phyloP scores from a whole-genome alignment of 176 grass and related monocot species.

The Themeda triandra region DNA sequence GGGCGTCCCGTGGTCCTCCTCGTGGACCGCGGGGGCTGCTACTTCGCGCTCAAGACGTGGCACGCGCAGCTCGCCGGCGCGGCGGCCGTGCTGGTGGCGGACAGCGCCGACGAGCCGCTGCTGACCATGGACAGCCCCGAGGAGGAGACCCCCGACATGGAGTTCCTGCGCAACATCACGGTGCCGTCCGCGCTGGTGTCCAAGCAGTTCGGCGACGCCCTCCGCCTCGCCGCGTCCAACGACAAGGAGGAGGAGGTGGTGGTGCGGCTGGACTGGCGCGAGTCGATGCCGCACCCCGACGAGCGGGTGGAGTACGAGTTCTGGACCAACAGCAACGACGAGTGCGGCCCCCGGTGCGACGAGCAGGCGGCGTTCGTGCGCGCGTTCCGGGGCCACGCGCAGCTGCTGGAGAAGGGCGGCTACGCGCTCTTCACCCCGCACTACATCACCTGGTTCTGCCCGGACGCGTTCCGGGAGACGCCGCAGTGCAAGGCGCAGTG shows the following conservation, averaged over 20 bases:
- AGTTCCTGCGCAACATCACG: constrained; percentile 66
- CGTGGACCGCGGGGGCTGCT: constrained; percentile 91
- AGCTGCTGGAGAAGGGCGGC: constrained; percentile 65
- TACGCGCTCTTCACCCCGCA: constrained; percentile 78
- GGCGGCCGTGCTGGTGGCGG: constrained; percentile 77
- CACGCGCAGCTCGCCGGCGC: constrained; percentile 76
- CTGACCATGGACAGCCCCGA: constrained; percentile 85
- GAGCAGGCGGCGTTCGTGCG: constrained; percentile 71
- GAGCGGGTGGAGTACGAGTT: constrained; percentile 93
- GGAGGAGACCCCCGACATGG: constrained; percentile 51
- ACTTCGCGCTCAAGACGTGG: constrained; percentile 96
- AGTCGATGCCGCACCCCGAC: constrained; percentile 91
- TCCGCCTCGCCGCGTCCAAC: constrained; percentile 1
- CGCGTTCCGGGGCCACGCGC: constrained; percentile 74
- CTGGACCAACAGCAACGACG: constrained; percentile 98
- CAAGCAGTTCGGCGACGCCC: constrained; percentile 40
- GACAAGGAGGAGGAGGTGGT: constrained; percentile 38
- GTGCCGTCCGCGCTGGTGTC: constrained; percentile 70
- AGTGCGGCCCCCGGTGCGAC: constrained; percentile 74
- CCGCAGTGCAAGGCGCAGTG: constrained; percentile 76
- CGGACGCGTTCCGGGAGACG: constrained; percentile 39
- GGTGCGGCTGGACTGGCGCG: constrained; percentile 77
- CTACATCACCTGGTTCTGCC: constrained; percentile 98
- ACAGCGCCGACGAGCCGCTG: constrained; percentile 68
- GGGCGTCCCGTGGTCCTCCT: constrained; percentile 73